Conservation (phyloP, 2,329 filamentous ascomycete species). For the Fusarium sp. region DNA sequence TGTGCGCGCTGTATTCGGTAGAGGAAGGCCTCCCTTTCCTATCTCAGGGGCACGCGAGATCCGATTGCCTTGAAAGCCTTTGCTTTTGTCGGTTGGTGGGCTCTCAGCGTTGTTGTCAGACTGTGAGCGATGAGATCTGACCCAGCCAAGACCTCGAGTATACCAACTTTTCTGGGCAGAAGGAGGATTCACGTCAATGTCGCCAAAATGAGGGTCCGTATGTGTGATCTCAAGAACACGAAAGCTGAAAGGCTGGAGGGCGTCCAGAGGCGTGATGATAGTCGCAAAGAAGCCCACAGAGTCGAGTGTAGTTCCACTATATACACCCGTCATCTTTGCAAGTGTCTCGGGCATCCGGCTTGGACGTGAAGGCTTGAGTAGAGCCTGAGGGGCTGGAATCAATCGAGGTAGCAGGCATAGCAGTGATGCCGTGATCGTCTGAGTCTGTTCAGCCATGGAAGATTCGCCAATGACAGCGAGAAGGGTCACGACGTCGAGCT, state of each 20-base stretch:
- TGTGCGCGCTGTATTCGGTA: conserved; percentile 16
- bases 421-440: conserved; percentile 70
- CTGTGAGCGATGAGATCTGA: conserved; percentile 17
- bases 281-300: conserved; percentile 73
- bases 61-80: conserved; percentile 5
- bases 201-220: conserved; percentile 46
- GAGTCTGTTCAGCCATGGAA: conserved; percentile 69
- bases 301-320: conserved; percentile 67
- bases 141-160: conserved; percentile 25
- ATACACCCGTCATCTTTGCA: conserved; percentile 70
- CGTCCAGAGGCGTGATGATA: conserved; percentile 69
- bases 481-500: conserved; percentile 72
- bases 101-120: neutral
- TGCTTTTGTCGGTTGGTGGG: neutral
- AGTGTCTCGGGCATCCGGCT: conserved; percentile 67
- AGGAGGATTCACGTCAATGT: conserved; percentile 17
- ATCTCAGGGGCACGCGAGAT: conserved; percentile 29
- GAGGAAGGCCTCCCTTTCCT: conserved; percentile 29
- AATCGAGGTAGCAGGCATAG: conserved; percentile 71
- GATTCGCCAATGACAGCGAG: conserved; percentile 74
- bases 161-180: conserved; percentile 18
- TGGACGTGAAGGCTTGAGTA: conserved; percentile 69
- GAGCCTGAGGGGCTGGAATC: conserved; percentile 72
- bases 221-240: conserved; percentile 64
- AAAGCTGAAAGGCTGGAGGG: conserved; percentile 63